A percentile compares a stretch with the other conserved stretches of the same genome.
Conservation (phyloP, 2,329 filamentous ascomycete genomes). For the Ascosphaera apis region DNA sequence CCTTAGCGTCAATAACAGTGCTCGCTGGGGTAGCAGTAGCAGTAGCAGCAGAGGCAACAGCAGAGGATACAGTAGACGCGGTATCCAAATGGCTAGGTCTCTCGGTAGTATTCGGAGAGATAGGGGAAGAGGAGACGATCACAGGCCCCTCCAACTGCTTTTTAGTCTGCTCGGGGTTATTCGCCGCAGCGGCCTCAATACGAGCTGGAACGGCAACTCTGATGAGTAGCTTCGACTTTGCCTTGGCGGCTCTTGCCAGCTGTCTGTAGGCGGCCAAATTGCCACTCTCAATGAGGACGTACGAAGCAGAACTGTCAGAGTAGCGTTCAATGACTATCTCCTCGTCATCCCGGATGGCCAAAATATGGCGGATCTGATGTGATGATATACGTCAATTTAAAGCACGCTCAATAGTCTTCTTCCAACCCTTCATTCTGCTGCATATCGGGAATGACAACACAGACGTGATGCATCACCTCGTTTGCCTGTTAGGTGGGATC, state of each 20-base stretch:
- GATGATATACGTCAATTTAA: no score
- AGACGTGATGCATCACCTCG: no score
- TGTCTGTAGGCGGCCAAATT: constrained; percentile 85
- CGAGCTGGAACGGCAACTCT: constrained; percentile 32
- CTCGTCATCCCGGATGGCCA: constrained; percentile 39
- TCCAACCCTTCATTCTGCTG: no score
- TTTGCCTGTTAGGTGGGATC: no score
- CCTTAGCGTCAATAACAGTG: background rate
- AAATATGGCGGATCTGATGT: constrained; percentile 42
- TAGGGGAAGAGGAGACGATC: background rate
- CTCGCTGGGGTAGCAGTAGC: background rate
- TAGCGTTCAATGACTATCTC: constrained; percentile 65
- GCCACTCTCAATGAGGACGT: constrained; percentile 52
- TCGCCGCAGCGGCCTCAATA: background rate
- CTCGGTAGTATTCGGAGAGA: background rate
- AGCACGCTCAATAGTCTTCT: no score
- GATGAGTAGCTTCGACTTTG: constrained; percentile 90
- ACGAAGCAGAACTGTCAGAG: constrained; percentile 72
- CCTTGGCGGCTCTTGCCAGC: constrained; percentile 86
- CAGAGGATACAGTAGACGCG: background rate
- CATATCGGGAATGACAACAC: no score
- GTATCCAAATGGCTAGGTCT: constrained; percentile 1
- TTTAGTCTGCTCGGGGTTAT: background rate
- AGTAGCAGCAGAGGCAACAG: background rate
- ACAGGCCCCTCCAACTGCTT: background rate